Conservation (phyloP, 2,329 filamentous ascomycete species). For the Apiospora aurea region DNA sequence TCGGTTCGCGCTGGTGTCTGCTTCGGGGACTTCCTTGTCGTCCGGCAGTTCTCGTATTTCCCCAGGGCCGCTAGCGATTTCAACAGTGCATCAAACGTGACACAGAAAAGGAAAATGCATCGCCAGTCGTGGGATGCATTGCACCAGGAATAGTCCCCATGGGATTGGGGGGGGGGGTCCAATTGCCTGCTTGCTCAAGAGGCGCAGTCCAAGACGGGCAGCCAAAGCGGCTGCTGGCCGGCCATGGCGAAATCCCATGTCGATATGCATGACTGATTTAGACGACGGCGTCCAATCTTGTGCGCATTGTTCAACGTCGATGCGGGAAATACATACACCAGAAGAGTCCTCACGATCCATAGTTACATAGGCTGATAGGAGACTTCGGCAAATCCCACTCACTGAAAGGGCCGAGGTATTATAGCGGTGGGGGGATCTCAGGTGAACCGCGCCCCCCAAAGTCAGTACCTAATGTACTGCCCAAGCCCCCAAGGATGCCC, state of each 20-base stretch:
- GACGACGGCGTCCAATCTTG: neutral
- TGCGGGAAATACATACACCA: neutral
- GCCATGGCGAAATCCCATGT: neutral
- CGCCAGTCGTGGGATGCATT: neutral
- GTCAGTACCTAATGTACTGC: too few relatives aligned
- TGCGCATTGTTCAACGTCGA: neutral
- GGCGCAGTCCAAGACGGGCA: neutral
- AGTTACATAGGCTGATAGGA: neutral
- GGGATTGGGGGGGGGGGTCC: neutral
- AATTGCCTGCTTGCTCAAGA: neutral
- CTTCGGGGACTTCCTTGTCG: neutral
- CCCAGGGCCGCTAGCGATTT: neutral
- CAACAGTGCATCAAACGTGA: neutral
- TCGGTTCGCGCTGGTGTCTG: neutral
- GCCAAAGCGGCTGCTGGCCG: neutral
- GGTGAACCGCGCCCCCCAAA: neutral
- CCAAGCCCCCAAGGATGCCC: too few relatives aligned
- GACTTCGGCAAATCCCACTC: neutral
- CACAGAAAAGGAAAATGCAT: neutral
- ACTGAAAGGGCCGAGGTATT: neutral
- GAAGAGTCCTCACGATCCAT: neutral
- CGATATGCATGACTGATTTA: neutral
- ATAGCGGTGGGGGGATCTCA: constrained; percentile 1
- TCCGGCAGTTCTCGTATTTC: neutral
- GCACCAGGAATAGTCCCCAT: neutral